Conservation (phyloP, 2,329 filamentous ascomycete species). For the Kalmusia sp. region DNA sequence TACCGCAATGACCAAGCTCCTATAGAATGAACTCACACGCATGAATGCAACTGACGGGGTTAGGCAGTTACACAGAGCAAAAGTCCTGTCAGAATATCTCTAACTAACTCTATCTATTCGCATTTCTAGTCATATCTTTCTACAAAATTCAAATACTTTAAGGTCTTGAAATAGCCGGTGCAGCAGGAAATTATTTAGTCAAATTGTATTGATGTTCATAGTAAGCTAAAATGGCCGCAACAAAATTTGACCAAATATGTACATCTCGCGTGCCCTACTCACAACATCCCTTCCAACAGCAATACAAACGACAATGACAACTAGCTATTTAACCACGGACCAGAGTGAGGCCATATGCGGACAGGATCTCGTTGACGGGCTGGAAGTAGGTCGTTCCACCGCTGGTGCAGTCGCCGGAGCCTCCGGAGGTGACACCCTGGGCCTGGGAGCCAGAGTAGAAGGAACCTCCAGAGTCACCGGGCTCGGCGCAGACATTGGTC, state of each 20-base stretch:
- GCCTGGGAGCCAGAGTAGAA: constrained; percentile 51
- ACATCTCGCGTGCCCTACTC: constrained; percentile 9
- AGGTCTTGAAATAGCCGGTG: too few relatives aligned
- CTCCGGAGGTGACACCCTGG: constrained; percentile 53
- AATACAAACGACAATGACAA: constrained; percentile 7
- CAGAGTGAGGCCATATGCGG: constrained; percentile 44
- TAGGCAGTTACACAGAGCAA: too few relatives aligned
- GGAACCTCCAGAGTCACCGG: constrained; percentile 52
- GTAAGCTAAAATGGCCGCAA: constrained; percentile 1
- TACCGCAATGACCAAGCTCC: neutral
- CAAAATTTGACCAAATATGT: constrained; percentile 9
- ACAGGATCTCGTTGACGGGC: constrained; percentile 52
- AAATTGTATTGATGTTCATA: neutral
- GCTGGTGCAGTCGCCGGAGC: constrained; percentile 47
- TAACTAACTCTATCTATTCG: too few relatives aligned
- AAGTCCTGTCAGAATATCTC: too few relatives aligned
- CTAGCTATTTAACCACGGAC: constrained; percentile 24
- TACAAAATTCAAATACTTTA: too few relatives aligned
- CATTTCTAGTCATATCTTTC: too few relatives aligned
- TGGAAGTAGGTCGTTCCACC: constrained; percentile 53
- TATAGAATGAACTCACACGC: too few relatives aligned
- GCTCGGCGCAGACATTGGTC: constrained; percentile 52
- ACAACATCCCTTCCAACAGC: neutral
- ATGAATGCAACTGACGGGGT: too few relatives aligned
- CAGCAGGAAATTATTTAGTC: too few relatives aligned